Base-by-base conservation (phyloP, 257 asterid species). In the Solanum pinnatisectum region DNA sequence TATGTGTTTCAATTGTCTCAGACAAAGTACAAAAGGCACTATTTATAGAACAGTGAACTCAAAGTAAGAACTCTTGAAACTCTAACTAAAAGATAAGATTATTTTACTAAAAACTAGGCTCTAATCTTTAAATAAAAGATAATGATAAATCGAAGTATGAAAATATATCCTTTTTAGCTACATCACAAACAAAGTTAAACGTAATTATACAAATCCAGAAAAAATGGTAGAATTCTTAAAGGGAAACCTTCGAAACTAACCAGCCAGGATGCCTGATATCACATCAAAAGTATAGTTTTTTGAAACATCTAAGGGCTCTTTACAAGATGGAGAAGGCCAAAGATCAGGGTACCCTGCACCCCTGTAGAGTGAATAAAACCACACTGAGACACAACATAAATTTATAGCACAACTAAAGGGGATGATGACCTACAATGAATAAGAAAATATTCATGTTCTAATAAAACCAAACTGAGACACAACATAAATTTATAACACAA, bases 331-430 rank as follows among this genome's bases (percentile, higher is more conserved):
- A 12, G 99, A 94, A 89, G 99, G 99, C 99, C 99, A 96, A 70
- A 96, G 95, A 91, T 95, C 99, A 83, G 99, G 99, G 90, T 96
- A 95, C 87, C 99, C 99, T 88, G 87, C 77, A 85, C 99, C 99
- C 99, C 99, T 96, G 93, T 86, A 85, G 35, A 71, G 74, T 89
- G 89, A 87, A 82, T 11, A 84, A 33, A 36, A 42, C 77, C 13
- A 81, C 30, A 52, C 10, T 23, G 71, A 78, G 84, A 46, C 0
- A 10, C 16, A 18, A 46, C 5, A 46, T 44, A 79, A 79, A 27
- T 79, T 78, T 46, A 27, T 79, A 46, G 9, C 85, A 79, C 84
- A 81, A 30, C 85, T 81, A 10, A 27, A 81, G 85, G 68, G 30
- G 18, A 6, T 46, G 70, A 81, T 15, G 30, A 81, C 70, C 42